phyloP scores from a whole-genome alignment of 495 filamentous ascomycete species.

The Aspergillus olivimuriae region DNA sequence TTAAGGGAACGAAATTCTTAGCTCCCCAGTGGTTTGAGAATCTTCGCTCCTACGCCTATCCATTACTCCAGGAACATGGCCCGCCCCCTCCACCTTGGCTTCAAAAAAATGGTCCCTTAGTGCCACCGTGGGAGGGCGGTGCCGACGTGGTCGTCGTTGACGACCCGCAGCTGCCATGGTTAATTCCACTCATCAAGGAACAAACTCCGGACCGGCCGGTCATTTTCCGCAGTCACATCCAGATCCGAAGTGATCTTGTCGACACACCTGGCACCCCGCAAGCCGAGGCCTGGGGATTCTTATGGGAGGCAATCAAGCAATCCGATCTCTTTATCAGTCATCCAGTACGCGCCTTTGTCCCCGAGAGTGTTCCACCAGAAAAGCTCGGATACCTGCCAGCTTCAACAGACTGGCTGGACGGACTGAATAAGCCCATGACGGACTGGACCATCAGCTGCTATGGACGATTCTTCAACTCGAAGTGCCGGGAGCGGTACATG shows the following conservation, averaged over 20 bases:
- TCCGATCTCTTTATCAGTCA: slow-evolving; percentile 83
- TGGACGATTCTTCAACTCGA: slow-evolving; percentile 62
- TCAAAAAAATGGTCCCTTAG: slow-evolving; percentile 64
- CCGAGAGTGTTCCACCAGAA: slow-evolving; percentile 54
- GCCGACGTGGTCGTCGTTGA: slow-evolving; percentile 78
- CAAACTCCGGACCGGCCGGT: slow-evolving; percentile 68
- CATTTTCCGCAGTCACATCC: slow-evolving; percentile 76
- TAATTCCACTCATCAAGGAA: slow-evolving; percentile 72
- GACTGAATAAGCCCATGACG: slow-evolving; percentile 72
- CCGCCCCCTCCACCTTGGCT: no score
- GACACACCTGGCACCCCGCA: slow-evolving; percentile 57
- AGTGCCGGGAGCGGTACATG: slow-evolving; percentile 50
- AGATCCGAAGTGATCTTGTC: slow-evolving; percentile 74
- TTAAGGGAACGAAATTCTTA: no score
- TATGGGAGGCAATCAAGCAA: slow-evolving; percentile 65
- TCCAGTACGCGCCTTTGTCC: slow-evolving; percentile 73
- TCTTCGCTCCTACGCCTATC: no score
- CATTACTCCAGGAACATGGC: no score
- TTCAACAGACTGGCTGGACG: slow-evolving; percentile 86
- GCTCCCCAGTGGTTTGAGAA: no score
- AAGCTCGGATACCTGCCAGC: slow-evolving; percentile 77
- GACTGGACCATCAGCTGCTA: slow-evolving; percentile 74
- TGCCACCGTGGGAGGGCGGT: slow-evolving; percentile 59
- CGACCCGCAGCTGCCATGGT: slow-evolving; percentile 80
- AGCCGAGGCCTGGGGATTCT: slow-evolving; percentile 66